Evolutionary conservation across 768 basidiomycete genomes (phyloP).

Genomic region (Mycena olivaceomarginata): DNA sequence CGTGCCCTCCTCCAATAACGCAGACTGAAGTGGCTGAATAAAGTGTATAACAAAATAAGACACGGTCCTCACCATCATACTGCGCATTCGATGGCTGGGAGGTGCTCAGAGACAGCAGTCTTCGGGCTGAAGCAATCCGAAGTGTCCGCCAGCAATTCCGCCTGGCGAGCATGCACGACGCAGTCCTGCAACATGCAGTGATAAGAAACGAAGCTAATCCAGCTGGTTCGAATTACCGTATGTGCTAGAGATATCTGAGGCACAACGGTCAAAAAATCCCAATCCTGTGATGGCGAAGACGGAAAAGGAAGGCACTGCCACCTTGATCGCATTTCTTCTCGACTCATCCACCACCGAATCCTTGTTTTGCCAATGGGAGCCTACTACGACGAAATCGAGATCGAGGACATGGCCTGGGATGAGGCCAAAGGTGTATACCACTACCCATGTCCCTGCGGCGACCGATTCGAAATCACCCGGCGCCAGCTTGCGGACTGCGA

Average conservation of each 20-base stretch:
- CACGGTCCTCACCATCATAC: conserved; percentile 41
- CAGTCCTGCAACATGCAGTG: neutral
- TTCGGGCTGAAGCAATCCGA: conserved; percentile 18
- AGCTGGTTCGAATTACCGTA: neutral
- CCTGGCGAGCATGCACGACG: conserved; percentile 35
- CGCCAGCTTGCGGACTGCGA: conserved; percentile 91
- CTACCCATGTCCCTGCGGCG: conserved; percentile 98
- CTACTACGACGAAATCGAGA: conserved; percentile 98
- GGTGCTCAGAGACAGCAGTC: conserved; percentile 19
- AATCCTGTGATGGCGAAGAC: neutral
- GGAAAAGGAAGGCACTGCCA: neutral
- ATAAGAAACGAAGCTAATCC: neutral
- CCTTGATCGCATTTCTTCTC: conserved; percentile 20
- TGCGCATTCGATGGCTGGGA: conserved; percentile 7
- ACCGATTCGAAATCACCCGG: conserved; percentile 96
- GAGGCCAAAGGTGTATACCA: conserved; percentile 88
- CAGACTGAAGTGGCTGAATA: conserved; percentile 69
- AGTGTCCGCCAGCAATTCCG: conserved; percentile 35
- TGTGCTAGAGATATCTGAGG: neutral
- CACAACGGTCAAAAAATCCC: neutral
- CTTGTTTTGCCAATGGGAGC: conserved; percentile 74
- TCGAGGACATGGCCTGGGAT: conserved; percentile 98
- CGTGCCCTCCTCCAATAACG: conserved; percentile 94
- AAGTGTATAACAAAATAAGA: neutral
- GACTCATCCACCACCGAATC: conserved; percentile 32